Percentiles rank a stretch among this genome's conserved stretches.
phyloP scores from a whole-genome alignment of 352 stramenopile genomes.

The Globisporangium viniferum region DNA sequence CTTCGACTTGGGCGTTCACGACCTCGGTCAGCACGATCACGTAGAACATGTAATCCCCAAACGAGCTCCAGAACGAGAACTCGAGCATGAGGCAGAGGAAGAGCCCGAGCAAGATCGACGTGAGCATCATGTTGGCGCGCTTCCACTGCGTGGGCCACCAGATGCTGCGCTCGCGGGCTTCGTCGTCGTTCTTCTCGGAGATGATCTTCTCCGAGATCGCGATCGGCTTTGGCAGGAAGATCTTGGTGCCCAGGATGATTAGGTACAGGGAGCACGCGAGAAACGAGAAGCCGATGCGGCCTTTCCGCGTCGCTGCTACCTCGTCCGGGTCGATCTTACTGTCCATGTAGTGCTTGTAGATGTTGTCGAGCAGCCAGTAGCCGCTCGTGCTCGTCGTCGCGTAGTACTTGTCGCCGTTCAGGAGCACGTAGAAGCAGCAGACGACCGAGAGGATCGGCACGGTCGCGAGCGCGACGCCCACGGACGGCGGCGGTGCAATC shows the following conservation, averaged over 20 bases:
- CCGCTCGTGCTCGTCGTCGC: slow-evolving; percentile 27
- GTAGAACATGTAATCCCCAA: slow-evolving; percentile 95
- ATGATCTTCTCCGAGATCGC: slow-evolving; percentile 89
- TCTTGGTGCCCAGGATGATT: slow-evolving; percentile 73
- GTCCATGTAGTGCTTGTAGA: slow-evolving; percentile 87
- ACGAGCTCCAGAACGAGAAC: slow-evolving; percentile 95
- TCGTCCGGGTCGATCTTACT: slow-evolving; percentile 77
- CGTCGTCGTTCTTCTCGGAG: slow-evolving; percentile 74
- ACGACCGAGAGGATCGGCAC: slow-evolving; percentile 81
- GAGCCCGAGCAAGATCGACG: slow-evolving; percentile 89
- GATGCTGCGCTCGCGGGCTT: slow-evolving; percentile 61
- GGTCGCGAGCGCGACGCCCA: slow-evolving; percentile 88
- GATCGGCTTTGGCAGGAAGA: slow-evolving; percentile 92
- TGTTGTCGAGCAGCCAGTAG: slow-evolving; percentile 80
- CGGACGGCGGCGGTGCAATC: slow-evolving; percentile 83
- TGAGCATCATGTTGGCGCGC: slow-evolving; percentile 93
- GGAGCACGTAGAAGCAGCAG: slow-evolving; percentile 57
- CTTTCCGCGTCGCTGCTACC: slow-evolving; percentile 59
- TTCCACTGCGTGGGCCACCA: slow-evolving; percentile 95
- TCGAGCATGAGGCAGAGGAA: slow-evolving; percentile 95
- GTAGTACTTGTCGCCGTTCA: slow-evolving; percentile 60
- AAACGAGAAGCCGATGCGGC: slow-evolving; percentile 93
- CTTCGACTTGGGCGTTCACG: slow-evolving; percentile 83
- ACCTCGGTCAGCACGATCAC: slow-evolving; percentile 93
- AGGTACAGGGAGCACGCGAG: slow-evolving; percentile 88